Percentiles rank a stretch among this genome's conserved stretches.
phyloP scores from a whole-genome alignment of 495 filamentous ascomycete species.

The Xylaria castorea region DNA sequence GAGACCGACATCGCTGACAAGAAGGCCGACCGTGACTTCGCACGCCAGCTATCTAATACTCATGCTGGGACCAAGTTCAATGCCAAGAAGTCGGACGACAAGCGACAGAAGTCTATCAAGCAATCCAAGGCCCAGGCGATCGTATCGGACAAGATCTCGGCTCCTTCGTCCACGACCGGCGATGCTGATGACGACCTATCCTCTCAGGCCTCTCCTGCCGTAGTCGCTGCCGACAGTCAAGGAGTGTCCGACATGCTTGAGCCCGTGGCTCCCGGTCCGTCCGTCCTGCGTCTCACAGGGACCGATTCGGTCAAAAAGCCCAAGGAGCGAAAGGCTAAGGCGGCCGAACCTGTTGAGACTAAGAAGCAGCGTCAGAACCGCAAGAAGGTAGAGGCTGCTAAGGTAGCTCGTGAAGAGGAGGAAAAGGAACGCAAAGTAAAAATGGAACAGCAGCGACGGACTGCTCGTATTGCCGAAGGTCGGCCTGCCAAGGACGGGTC shows the following conservation, averaged over 20 bases:
- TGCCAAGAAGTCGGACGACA: constrained; percentile 62
- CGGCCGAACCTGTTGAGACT: constrained; percentile 65
- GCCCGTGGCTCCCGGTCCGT: constrained; percentile 68
- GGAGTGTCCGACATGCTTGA: constrained; percentile 91
- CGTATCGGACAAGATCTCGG: constrained; percentile 51
- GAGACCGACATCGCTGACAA: constrained; percentile 50
- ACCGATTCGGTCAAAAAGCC: constrained; percentile 62
- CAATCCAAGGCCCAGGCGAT: constrained; percentile 58
- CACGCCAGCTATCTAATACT: constrained; percentile 68
- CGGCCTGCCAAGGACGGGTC: constrained; percentile 75
- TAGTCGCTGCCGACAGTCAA: constrained; percentile 58
- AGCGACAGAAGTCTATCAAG: constrained; percentile 65
- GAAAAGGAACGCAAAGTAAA: constrained; percentile 75
- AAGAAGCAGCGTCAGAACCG: constrained; percentile 93
- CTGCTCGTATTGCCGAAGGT: constrained; percentile 80
- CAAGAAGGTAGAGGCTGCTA: constrained; percentile 77
- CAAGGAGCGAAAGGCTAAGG: constrained; percentile 68
- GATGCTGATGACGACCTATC: constrained; percentile 87
- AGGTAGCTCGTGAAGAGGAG: constrained; percentile 71
- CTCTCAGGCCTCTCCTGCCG: constrained; percentile 63
- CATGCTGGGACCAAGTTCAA: constrained; percentile 67
- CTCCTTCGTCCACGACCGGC: constrained; percentile 74
- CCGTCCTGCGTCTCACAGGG: constrained; percentile 76
- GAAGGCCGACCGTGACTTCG: constrained; percentile 74
- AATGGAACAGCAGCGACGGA: constrained; percentile 80